Percentiles rank a stretch among this genome's conserved stretches.
phyloP scores from a whole-genome alignment of 73 alveolate genomes.

The Blepharisma stoltei region DNA sequence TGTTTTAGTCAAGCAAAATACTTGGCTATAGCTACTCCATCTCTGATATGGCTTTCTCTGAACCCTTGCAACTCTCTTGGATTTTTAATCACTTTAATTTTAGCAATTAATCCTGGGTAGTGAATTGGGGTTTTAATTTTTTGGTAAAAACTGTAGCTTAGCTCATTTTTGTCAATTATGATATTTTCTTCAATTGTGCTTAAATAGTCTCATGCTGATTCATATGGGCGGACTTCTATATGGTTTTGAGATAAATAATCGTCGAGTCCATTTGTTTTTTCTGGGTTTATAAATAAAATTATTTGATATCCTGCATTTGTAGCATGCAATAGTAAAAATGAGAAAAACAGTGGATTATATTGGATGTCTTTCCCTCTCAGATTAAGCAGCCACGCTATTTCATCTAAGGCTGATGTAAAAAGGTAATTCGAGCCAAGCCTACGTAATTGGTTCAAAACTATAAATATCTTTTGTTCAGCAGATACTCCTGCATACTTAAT shows the following conservation, averaged over 20 bases:
- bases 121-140: too few species aligned
- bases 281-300: too few species aligned
- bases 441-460: neutral
- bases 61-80: conserved; percentile 80
- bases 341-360: conserved; percentile 91
- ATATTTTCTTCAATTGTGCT: too few species aligned
- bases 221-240: too few species aligned
- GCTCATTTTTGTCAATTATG: too few species aligned
- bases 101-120: too few species aligned
- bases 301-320: too few species aligned
- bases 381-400: conserved; percentile 91
- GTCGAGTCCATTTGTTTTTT: too few species aligned
- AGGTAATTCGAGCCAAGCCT: neutral
- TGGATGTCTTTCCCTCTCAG: conserved; percentile 88
- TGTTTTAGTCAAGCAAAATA: conserved; percentile 90
- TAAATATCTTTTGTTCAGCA: conserved; percentile 6
- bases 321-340: conserved; percentile 49
- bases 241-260: too few species aligned
- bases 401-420: conserved; percentile 57
- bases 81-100: conserved; percentile 64
- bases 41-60: conserved; percentile 78
- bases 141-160: too few species aligned
- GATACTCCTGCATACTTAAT: conserved; percentile 67
- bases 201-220: too few species aligned
- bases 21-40: conserved; percentile 82